phyloP scores from a whole-genome alignment of 306 rosid genomes.

The Rosa rugosa region DNA sequence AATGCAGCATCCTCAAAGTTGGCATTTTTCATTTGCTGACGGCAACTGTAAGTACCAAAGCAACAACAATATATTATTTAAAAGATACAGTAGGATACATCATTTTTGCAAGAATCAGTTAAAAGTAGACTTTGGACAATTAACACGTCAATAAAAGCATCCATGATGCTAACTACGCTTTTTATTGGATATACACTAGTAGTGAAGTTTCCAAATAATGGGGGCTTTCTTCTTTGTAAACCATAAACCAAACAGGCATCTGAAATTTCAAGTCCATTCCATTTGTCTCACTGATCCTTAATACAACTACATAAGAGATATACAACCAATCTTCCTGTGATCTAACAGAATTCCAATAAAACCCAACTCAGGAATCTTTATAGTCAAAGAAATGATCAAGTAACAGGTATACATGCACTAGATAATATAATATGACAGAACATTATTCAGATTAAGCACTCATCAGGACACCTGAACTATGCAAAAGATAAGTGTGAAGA shows the following conservation, averaged over 20 bases:
- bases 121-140: too few relatives aligned
- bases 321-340: neutral
- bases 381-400: too few relatives aligned
- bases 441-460: too few relatives aligned
- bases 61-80: neutral
- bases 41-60: slow-evolving; percentile 46
- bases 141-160: neutral
- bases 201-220: too few relatives aligned
- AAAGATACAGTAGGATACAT: neutral
- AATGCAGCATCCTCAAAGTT: slow-evolving; percentile 51
- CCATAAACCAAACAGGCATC: neutral
- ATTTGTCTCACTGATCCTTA: neutral
- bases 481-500: too few relatives aligned
- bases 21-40: slow-evolving; percentile 56
- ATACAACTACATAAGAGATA: too few relatives aligned
- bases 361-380: too few relatives aligned
- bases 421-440: too few relatives aligned
- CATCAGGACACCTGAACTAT: too few relatives aligned
- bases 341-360: neutral
- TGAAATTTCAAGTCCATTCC: neutral
- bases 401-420: too few relatives aligned
- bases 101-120: neutral
- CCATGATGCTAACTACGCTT: neutral
- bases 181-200: neutral
- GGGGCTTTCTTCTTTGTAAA: neutral